Percentiles rank a stretch among this genome's conserved stretches.
phyloP scores from a whole-genome alignment of 2,329 filamentous ascomycete species.

The Colletotrichum sp. region DNA sequence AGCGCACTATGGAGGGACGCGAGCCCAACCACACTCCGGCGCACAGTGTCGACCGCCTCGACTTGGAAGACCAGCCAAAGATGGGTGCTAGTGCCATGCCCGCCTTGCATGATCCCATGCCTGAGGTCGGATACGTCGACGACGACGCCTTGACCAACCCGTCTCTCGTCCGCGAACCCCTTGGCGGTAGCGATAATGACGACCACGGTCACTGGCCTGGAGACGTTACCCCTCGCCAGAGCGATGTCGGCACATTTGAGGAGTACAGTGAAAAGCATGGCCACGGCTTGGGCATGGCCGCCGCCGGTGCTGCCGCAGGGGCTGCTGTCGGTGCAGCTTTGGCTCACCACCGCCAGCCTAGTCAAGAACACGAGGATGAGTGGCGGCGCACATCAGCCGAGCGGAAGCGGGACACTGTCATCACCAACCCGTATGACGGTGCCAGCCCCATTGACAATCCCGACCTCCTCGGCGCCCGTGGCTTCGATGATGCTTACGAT shows the following conservation, averaged over 20 bases:
- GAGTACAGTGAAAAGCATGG: conserved; percentile 23
- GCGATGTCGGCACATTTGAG: conserved; percentile 31
- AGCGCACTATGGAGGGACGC: conserved; percentile 63
- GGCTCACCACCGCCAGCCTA: conserved; percentile 57
- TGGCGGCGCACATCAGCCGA: conserved; percentile 68
- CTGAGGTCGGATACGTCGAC: conserved; percentile 73
- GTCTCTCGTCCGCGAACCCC: conserved; percentile 78
- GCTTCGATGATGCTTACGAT: conserved; percentile 44
- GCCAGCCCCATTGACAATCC: conserved; percentile 66
- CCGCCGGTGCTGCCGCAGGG: conserved; percentile 58
- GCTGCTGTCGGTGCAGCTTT: conserved; percentile 52
- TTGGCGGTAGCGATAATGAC: conserved; percentile 53
- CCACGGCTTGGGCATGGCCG: conserved; percentile 49
- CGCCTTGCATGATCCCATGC: conserved; percentile 72
- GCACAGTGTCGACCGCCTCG: conserved; percentile 64
- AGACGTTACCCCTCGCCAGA: conserved; percentile 34
- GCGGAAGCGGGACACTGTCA: conserved; percentile 67
- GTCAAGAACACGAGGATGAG: conserved; percentile 67
- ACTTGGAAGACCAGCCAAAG: conserved; percentile 56
- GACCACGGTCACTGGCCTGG: conserved; percentile 33
- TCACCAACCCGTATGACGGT: conserved; percentile 72
- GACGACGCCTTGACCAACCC: conserved; percentile 84
- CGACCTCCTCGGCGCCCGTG: conserved; percentile 48
- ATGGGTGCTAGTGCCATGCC: conserved; percentile 76
- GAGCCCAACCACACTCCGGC: conserved; percentile 61